These are phyloP conservation scores for Eutypa lata DNA, from an alignment of 2,329 filamentous ascomycete genomes.

Conservation along the genomic window DNA sequence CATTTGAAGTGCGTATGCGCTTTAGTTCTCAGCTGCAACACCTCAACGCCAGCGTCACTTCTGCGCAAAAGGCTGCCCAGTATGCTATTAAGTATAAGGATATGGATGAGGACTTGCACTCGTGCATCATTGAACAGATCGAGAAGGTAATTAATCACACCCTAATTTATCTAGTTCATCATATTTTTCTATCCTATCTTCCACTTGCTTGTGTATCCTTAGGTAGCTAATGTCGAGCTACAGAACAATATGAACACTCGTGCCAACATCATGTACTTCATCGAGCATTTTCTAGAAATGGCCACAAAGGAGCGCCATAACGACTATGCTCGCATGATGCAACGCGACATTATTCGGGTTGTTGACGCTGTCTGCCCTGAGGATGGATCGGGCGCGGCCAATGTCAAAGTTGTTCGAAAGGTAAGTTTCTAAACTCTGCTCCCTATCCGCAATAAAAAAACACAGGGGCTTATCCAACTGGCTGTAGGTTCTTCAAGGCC, in stretches of 20 bases:
- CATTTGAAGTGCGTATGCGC: slow-evolving; percentile 97
- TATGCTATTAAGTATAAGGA: slow-evolving; percentile 94
- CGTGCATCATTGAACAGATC: slow-evolving; percentile 93
- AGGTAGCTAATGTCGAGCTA: not conserved
- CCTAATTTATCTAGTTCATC: not conserved
- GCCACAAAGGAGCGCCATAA: slow-evolving; percentile 71
- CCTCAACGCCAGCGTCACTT: slow-evolving; percentile 84
- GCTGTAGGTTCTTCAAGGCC: slow-evolving; percentile 60
- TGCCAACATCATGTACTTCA: slow-evolving; percentile 99
- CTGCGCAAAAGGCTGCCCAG: slow-evolving; percentile 86
- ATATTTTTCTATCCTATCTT: not conserved
- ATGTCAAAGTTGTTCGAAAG: slow-evolving; percentile 86
- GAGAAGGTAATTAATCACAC: slow-evolving; percentile 59
- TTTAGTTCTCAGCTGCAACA: slow-evolving; percentile 89
- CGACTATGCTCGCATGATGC: slow-evolving; percentile 90
- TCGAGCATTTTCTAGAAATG: slow-evolving; percentile 90
- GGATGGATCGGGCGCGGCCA: slow-evolving; percentile 83
- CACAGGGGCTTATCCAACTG: slow-evolving; percentile 4
- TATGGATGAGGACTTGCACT: slow-evolving; percentile 95
- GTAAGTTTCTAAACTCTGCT: slow-evolving; percentile 41
- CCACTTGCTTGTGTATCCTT: not conserved
- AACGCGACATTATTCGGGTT: slow-evolving; percentile 85
- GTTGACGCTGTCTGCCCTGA: slow-evolving; percentile 89
- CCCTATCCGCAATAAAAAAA: too few relatives aligned
- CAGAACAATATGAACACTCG: slow-evolving; percentile 94